These are phyloP conservation scores for Phytophthora podocarpi DNA, from an alignment of 352 stramenopile genomes.

Conservation along the genomic window DNA sequence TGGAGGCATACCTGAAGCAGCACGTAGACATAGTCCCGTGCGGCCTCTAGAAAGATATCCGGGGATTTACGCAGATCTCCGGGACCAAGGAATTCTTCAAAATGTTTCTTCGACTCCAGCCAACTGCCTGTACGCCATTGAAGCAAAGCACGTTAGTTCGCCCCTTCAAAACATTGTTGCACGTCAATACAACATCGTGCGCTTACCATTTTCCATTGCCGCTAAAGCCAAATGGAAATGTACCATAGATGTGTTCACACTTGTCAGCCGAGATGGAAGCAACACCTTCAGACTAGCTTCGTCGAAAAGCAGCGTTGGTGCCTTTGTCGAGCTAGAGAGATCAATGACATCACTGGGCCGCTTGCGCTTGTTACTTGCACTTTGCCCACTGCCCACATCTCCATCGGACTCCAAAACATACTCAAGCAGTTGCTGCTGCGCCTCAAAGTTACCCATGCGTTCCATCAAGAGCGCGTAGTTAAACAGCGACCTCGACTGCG, in stretches of 20 bases:
- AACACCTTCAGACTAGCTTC: constrained; percentile 12
- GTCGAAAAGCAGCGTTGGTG: constrained; percentile 26
- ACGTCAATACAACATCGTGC: neutral
- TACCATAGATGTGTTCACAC: constrained; percentile 27
- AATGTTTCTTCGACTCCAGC: constrained; percentile 45
- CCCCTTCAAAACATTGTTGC: neutral
- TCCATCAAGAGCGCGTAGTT: constrained; percentile 77
- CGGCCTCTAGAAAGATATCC: constrained; percentile 5
- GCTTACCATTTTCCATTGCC: constrained; percentile 53
- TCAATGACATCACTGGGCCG: neutral
- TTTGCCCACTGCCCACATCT: neutral
- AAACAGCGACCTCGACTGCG: constrained; percentile 53
- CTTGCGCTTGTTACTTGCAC: constrained; percentile 19
- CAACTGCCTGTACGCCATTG: constrained; percentile 33
- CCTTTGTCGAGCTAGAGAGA: neutral
- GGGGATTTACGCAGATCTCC: neutral
- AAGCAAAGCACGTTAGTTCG: constrained; percentile 4
- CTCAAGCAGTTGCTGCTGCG: constrained; percentile 69
- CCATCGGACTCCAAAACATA: constrained; percentile 34
- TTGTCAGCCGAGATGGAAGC: constrained; percentile 22
- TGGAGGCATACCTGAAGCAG: constrained; percentile 52
- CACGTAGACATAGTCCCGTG: constrained; percentile 63
- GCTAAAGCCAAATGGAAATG: constrained; percentile 39
- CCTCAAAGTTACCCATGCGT: constrained; percentile 44
- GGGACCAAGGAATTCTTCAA: constrained; percentile 35